Percentiles rank a stretch among this genome's conserved stretches.
Evolutionary conservation across 306 rosid species (phyloP).

Genomic region (Vicia faba): DNA sequence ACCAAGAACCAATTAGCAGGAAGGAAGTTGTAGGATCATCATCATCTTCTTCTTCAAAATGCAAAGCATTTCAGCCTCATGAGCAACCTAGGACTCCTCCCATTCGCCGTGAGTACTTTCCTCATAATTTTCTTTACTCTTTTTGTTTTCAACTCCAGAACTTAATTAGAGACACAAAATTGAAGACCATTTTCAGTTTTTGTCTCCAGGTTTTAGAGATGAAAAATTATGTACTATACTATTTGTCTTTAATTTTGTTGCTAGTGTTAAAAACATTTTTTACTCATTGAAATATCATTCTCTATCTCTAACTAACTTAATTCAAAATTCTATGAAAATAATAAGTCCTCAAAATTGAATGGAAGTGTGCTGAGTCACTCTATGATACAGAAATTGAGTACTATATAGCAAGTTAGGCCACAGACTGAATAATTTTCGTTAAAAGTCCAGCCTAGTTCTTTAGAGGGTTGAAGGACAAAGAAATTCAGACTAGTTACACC

Average conservation of each 20-base stretch:
- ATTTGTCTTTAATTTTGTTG: background rate
- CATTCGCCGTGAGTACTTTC: constrained; percentile 73
- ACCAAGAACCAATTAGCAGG: constrained; percentile 54
- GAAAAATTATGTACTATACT: background rate
- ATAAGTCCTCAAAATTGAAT: background rate
- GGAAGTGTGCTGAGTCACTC: too few species aligned
- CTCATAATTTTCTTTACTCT: too few species aligned
- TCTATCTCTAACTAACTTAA: background rate
- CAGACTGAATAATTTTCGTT: constrained; percentile 32
- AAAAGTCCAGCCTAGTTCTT: background rate
- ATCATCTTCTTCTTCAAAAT: constrained; percentile 63
- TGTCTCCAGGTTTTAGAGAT: too few species aligned
- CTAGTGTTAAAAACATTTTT: background rate
- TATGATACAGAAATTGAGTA: too few species aligned
- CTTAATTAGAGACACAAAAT: background rate
- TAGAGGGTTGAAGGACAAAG: constrained; percentile 25
- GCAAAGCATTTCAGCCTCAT: constrained; percentile 58
- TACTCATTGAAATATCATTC: background rate
- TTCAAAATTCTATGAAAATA: background rate
- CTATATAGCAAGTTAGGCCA: background rate
- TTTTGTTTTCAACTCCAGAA: background rate
- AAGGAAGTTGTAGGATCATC: constrained; percentile 49
- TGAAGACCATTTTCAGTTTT: background rate
- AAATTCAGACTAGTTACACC: constrained; percentile 20
- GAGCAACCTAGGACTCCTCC: constrained; percentile 82